Evolutionary conservation across 176 grass and related monocot genomes (phyloP).

Genomic region (Aechmea fasciata): DNA sequence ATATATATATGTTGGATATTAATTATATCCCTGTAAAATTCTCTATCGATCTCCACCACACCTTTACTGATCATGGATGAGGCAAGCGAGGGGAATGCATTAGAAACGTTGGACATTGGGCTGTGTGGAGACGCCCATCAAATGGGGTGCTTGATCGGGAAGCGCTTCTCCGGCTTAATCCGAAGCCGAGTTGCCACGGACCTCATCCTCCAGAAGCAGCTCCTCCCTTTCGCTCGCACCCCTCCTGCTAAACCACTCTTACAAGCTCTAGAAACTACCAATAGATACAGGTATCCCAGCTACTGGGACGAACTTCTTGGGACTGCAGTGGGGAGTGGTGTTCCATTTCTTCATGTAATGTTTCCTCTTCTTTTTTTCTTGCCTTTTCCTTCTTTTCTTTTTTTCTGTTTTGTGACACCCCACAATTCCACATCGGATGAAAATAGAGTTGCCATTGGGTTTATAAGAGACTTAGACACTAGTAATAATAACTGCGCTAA

Average conservation of each 20-base stretch:
- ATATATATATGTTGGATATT: no score
- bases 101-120: conserved; percentile 47
- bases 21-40: no score
- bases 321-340: conserved; percentile 50
- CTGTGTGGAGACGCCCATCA: conserved; percentile 30
- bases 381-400: background rate
- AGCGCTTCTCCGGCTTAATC: conserved; percentile 44
- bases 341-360: conserved; percentile 46
- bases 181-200: conserved; percentile 46
- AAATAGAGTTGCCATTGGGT: no score
- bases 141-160: conserved; percentile 43
- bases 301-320: conserved; percentile 77
- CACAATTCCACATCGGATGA: no score
- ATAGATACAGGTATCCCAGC: conserved; percentile 41
- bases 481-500: no score
- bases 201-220: conserved; percentile 47
- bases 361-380: background rate
- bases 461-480: no score
- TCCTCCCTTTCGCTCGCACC: conserved; percentile 63
- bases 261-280: conserved; percentile 38
- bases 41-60: background rate
- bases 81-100: background rate
- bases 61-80: no score
- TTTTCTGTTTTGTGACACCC: no score
- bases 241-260: conserved; percentile 28